Base-by-base conservation (phyloP, 2,329 filamentous ascomycete genomes). In the Microdochium paspali region DNA sequence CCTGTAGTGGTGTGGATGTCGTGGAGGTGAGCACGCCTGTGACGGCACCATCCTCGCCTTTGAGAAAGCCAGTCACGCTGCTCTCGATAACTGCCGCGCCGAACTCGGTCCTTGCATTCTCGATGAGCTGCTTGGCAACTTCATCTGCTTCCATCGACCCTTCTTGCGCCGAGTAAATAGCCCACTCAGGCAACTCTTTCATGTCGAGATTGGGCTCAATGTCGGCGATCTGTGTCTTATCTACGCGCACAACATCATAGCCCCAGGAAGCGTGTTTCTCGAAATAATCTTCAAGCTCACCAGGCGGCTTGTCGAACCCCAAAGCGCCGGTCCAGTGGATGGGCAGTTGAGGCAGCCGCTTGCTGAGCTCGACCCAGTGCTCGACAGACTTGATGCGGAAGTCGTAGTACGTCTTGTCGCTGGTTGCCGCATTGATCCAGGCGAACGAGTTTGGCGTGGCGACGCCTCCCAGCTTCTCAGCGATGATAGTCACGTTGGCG, bases 371-470 rank as follows among this genome's bases (percentile, higher is more conserved):
- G 24, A 43, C 50, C 60, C 60, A 64, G 31, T 49, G 51, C 2
- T 50, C 47, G 50, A 64, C 53, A 13, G 61, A 64, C 9, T 58
- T 57, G 12, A 48, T 50, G 21, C 61, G 57, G 28, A 61, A 53
- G 25, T 62, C 56, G 40, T 57, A 62, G 52, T 63, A 63, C 44
- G 52, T 51, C 28, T 50, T 54, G 44, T 62, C 58, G 44, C 47
- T 46, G 32, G 52, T 53, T 44, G 56, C 56, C 28, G 61, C 61
- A 31, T 63, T 64, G 47, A 63, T 55, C 60, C 61, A 64, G 30
- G 60, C 52, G 49, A 64, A 64, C 6, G 59, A 62, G 50, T 57
- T 55, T 24, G 60, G 58, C 15, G 59, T 63, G 15, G 60, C 60
- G 7, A 53, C 55, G 47, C 60, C 60, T 47, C 60, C 60, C 2